A percentile compares a stretch with the other conserved stretches of the same genome.
Evolutionary conservation across 345 rosid species (phyloP).

Genomic region (Passiflora organensis): DNA sequence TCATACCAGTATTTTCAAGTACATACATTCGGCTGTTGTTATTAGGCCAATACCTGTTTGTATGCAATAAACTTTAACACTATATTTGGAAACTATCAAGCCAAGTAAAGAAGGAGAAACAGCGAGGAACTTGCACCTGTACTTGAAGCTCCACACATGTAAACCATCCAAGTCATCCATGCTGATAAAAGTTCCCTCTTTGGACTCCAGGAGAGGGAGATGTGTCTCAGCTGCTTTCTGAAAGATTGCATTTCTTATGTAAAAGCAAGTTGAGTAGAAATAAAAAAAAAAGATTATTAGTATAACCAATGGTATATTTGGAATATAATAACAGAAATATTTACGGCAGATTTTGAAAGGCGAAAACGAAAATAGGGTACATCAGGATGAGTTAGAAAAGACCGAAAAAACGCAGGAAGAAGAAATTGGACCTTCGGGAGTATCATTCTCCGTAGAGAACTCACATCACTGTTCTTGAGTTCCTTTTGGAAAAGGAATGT

Average conservation of each 20-base stretch:
- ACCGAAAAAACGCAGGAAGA: too few species aligned
- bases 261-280: too few species aligned
- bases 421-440: conserved; percentile 75
- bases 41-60: conserved; percentile 92
- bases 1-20: conserved; percentile 86
- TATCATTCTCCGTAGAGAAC: conserved; percentile 81
- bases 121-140: conserved; percentile 44
- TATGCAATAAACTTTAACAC: not conserved
- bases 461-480: conserved; percentile 91
- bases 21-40: conserved; percentile 98
- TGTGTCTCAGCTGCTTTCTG: conserved; percentile 95
- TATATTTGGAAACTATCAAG: not conserved
- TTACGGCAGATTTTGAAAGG: too few species aligned
- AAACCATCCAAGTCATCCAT: conserved; percentile 82
- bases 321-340: too few species aligned
- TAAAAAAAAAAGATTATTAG: too few species aligned
- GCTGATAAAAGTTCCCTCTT: conserved; percentile 72
- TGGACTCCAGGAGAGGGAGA: conserved; percentile 72
- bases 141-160: conserved; percentile 86
- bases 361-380: too few species aligned
- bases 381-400: too few species aligned
- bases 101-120: not conserved
- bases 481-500: conserved; percentile 88
- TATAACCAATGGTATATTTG: too few species aligned
- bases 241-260: not conserved